phyloP scores from a whole-genome alignment of 2,329 filamentous ascomycete species.

The Colletotrichum nymphaeae region DNA sequence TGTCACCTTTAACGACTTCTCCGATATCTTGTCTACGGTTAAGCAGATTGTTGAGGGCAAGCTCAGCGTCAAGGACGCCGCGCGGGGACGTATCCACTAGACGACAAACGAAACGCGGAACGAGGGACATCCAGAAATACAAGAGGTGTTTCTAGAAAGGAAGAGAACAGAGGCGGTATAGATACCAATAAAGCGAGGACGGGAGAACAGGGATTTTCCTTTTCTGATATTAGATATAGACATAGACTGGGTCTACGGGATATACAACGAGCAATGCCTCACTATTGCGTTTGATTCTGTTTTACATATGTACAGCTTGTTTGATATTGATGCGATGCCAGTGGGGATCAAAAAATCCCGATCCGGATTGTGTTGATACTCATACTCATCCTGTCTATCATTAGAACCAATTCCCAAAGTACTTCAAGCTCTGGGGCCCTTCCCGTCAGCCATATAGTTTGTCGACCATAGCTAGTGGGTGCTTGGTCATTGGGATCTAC shows the following conservation, averaged over 20 bases:
- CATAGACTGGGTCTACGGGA: conserved; percentile 14
- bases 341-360: neutral
- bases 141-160: neutral
- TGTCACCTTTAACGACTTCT: conserved; percentile 88
- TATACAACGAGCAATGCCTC: conserved; percentile 8
- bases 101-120: neutral
- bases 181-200: conserved; percentile 6
- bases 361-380: neutral
- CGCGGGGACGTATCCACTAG: conserved; percentile 54
- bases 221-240: conserved; percentile 27
- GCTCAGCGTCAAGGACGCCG: conserved; percentile 76
- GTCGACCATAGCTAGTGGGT: too few relatives aligned
- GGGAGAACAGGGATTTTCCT: neutral
- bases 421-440: too few relatives aligned
- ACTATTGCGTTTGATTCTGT: neutral
- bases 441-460: too few relatives aligned
- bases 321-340: neutral
- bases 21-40: conserved; percentile 79
- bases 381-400: neutral
- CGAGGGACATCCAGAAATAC: neutral
- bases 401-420: too few relatives aligned
- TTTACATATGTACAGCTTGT: neutral
- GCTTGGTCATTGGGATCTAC: neutral
- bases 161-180: neutral
- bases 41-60: conserved; percentile 82